These are phyloP conservation scores for Pestalotiopsis sp. DNA, from an alignment of 2,329 filamentous ascomycete genomes.

Conservation along the genomic window DNA sequence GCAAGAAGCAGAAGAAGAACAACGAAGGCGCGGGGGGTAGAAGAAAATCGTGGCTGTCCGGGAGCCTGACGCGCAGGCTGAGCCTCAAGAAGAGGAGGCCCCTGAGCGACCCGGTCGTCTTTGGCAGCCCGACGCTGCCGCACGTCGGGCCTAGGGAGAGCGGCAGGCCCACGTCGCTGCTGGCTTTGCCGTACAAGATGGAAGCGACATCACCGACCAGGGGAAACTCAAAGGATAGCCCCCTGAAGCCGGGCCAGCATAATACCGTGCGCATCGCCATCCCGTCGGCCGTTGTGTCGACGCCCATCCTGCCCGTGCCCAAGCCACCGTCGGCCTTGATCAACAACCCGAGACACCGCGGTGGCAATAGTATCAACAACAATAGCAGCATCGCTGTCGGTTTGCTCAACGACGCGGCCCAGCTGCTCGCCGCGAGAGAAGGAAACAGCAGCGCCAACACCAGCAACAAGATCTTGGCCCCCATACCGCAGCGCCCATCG, in stretches of 20 bases:
- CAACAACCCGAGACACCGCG: constrained; percentile 8
- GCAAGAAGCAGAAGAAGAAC: constrained; percentile 10
- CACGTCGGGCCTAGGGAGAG: constrained; percentile 19
- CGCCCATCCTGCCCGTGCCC: background rate
- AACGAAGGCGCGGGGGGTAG: background rate
- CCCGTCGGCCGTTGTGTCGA: background rate
- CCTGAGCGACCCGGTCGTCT: constrained; percentile 16
- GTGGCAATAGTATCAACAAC: too few species aligned
- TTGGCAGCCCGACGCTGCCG: constrained; percentile 31
- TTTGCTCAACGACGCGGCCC: constrained; percentile 20
- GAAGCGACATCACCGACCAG: background rate
- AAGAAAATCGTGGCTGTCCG: background rate
- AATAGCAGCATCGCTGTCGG: constrained; percentile 14
- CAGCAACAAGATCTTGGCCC: constrained; percentile 25
- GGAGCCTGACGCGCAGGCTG: constrained; percentile 26
- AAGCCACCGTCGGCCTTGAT: constrained; percentile 2
- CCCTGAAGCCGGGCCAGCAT: background rate
- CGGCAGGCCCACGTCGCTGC: background rate
- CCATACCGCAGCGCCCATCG: constrained; percentile 8
- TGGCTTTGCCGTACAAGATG: background rate
- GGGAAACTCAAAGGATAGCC: background rate
- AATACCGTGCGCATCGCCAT: background rate
- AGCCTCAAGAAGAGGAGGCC: constrained; percentile 16
- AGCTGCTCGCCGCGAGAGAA: constrained; percentile 21
- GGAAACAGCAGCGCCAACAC: background rate